Evolutionary conservation across 768 basidiomycete genomes (phyloP), one percentile per base, ranked within the genome.

Genomic region (Tulasnella sp.): DNA sequence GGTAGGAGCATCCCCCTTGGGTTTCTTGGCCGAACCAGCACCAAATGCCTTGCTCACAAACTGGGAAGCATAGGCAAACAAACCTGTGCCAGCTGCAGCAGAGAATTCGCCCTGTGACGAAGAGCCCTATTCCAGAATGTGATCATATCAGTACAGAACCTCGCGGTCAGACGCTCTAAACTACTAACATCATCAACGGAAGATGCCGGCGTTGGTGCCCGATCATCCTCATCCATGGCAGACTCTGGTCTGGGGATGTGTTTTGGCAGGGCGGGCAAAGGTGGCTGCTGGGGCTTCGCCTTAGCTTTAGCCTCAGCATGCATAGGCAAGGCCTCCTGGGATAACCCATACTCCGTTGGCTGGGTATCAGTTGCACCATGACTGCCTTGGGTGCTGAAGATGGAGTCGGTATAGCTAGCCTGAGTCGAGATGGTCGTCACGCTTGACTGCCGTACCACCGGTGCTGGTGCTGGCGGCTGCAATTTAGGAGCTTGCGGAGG

Each of bases 1-100:
- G 40, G 96, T 84, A 73, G 92, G 94, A 87, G 95, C 96, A 58
- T 94, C 90, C 2, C 81, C 84, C 83, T 94, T 92, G 10, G 90
- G 87, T 82, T 93, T 93, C 62, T 84, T 87, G 84, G 94, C 95
- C 80, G 88, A 87, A 10, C 88, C 88, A 1, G 62, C 62, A 9
- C 93, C 91, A 77, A 94, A 86, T 79, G 93, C 89, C 80, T 87
- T 93, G 81, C 86, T 91, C 71, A 94, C 86, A 62, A 93, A 86
- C 82, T 91, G 93, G 24, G 90, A 90, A 7, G 94, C 92, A 82
- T 93, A 91, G 42, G 89, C 88, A 81, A 93, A 87, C 86, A 95
- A 89, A 48, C 94, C 92, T 75, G 84, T 36, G 62, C 62, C 62
- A 18, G 27, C 62, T 4, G 27, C 9, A 3, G 3, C 27, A n/a